A percentile compares a stretch with the other conserved stretches of the same genome.
These are phyloP conservation scores for Fusarium udum DNA, from an alignment of 2,329 filamentous ascomycete genomes.

Conservation along the genomic window DNA sequence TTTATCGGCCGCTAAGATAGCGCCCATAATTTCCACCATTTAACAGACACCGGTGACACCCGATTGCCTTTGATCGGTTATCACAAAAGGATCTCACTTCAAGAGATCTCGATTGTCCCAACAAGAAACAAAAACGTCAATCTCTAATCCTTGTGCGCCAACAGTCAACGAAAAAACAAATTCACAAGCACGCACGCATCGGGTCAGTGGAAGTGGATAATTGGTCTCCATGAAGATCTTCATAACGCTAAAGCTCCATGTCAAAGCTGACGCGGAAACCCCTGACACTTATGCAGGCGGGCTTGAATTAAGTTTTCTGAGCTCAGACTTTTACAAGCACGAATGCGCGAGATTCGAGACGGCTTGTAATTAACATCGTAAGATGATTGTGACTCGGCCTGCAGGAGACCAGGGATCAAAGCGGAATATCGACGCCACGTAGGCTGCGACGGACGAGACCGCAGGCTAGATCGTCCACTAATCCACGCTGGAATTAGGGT, in stretches of 20 bases:
- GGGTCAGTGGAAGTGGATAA: not conserved
- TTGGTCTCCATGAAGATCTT: not conserved
- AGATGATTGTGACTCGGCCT: not conserved
- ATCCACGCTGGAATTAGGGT: not conserved
- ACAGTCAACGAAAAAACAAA: not conserved
- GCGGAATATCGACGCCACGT: not conserved
- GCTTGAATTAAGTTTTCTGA: not conserved
- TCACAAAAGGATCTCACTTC: not conserved
- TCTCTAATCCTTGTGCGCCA: not conserved
- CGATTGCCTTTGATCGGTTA: not conserved
- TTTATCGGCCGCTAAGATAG: not conserved
- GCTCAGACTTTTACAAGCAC: not conserved
- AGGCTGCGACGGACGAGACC: not conserved
- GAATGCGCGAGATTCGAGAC: not conserved
- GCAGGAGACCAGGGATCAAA: not conserved
- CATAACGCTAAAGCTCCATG: not conserved
- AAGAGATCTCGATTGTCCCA: not conserved
- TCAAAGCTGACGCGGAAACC: not conserved
- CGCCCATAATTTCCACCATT: not conserved
- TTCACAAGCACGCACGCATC: not conserved
- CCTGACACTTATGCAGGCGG: not conserved
- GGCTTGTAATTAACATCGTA: slow-evolving; percentile 1
- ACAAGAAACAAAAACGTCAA: not conserved
- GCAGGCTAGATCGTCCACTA: not conserved
- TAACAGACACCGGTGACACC: not conserved